A percentile compares a stretch with the other conserved stretches of the same genome.
These are phyloP conservation scores for Aspergillus fijiensis DNA, from an alignment of 2,329 filamentous ascomycete genomes.

Conservation along the genomic window DNA sequence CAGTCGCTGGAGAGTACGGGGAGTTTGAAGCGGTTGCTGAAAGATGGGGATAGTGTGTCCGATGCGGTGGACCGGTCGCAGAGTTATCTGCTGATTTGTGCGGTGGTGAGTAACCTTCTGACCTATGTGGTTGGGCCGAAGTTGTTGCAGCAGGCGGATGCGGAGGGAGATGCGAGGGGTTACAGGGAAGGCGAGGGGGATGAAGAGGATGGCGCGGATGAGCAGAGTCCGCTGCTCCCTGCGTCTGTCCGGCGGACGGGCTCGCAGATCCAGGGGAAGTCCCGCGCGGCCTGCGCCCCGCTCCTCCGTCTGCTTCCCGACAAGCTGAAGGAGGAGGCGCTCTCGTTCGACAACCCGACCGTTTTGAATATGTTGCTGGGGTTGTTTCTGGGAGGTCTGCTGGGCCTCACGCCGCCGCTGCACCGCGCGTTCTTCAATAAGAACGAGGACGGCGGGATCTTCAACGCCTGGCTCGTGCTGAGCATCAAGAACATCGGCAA, in stretches of 20 bases:
- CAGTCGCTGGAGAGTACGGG: conserved; percentile 57
- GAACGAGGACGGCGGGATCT: conserved; percentile 59
- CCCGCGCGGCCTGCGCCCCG: conserved; percentile 13
- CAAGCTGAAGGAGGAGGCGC: conserved; percentile 31
- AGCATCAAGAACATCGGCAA: conserved; percentile 62
- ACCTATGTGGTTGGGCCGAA: conserved; percentile 64
- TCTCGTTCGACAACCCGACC: conserved; percentile 51
- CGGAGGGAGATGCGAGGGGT: conserved; percentile 10
- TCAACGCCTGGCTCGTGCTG: conserved; percentile 66
- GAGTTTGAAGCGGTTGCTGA: conserved; percentile 53
- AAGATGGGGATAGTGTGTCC: conserved; percentile 43
- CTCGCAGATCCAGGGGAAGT: conserved; percentile 21
- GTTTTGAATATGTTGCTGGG: conserved; percentile 64
- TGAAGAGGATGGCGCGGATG: conserved; percentile 29
- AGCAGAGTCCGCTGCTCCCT: conserved; percentile 55
- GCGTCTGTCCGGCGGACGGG: conserved; percentile 1
- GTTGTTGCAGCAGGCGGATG: conserved; percentile 50
- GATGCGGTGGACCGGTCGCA: conserved; percentile 60
- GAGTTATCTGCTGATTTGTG: conserved; percentile 65
- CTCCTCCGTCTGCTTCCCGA: conserved; percentile 33
- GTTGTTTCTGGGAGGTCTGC: conserved; percentile 56
- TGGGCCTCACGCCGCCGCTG: conserved; percentile 60
- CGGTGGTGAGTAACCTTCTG: conserved; percentile 62
- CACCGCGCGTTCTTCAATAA: conserved; percentile 63
- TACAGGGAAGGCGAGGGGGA: no score